Percentiles rank a stretch among this genome's conserved stretches.
phyloP scores from a whole-genome alignment of 768 basidiomycete genomes.

The Russula griseocarnosa region DNA sequence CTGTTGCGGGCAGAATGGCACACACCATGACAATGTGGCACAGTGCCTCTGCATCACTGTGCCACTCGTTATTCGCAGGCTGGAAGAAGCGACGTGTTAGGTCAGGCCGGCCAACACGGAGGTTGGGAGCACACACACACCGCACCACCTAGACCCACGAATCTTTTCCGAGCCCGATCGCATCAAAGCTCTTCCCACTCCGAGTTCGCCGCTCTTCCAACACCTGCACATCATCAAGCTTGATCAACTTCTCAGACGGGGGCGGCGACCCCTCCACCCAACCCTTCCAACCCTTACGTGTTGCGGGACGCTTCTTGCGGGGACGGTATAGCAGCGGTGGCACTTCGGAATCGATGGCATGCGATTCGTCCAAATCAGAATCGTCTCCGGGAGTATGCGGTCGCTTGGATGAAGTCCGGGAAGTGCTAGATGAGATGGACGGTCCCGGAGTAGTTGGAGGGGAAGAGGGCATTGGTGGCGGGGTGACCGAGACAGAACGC shows the following conservation, averaged over 20 bases:
- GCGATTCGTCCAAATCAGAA: conserved; percentile 27
- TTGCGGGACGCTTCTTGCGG: conserved; percentile 53
- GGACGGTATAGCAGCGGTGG: conserved; percentile 28
- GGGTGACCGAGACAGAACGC: conserved; percentile 70
- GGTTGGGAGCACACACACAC: conserved; percentile 29
- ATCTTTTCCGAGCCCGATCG: conserved; percentile 71
- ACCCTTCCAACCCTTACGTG: conserved; percentile 84
- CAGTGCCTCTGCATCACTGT: conserved; percentile 6
- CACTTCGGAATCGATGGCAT: conserved; percentile 29
- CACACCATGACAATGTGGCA: conserved; percentile 28
- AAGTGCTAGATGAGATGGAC: conserved; percentile 67
- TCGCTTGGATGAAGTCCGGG: conserved; percentile 75
- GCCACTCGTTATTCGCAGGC: conserved; percentile 6
- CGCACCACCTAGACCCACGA: conserved; percentile 63
- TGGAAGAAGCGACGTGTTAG: background rate
- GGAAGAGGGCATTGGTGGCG: conserved; percentile 59
- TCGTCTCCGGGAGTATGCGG: conserved; percentile 71
- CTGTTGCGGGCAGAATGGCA: conserved; percentile 27
- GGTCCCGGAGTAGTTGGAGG: conserved; percentile 73
- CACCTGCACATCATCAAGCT: conserved; percentile 66
- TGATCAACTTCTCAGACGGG: conserved; percentile 76
- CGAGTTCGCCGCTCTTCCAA: conserved; percentile 73
- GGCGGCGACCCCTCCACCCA: conserved; percentile 86
- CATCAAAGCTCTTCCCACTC: conserved; percentile 83
- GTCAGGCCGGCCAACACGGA: background rate